Evolutionary conservation across 2,329 filamentous ascomycete genomes (phyloP).

Genomic region (Fusarium armeniacum): DNA sequence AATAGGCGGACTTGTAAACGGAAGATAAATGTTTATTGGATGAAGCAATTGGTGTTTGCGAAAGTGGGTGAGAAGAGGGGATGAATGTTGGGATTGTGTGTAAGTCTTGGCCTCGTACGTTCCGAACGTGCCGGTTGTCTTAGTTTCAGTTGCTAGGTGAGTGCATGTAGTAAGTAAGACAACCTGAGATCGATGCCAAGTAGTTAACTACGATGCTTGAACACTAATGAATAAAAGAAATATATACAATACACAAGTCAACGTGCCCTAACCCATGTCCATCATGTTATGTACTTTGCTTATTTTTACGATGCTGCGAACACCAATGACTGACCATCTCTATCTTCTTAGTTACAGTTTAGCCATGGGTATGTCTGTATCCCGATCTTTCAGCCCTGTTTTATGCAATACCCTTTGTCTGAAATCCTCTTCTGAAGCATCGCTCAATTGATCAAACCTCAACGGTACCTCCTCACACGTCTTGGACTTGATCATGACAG

Average conservation of each 20-base stretch:
- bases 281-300: not conserved
- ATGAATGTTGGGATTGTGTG: constrained; percentile 7
- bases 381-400: constrained; percentile 36
- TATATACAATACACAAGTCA: not conserved
- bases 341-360: constrained; percentile 49
- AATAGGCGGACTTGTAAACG: not conserved
- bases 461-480: constrained; percentile 64
- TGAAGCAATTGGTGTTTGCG: not conserved
- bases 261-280: not conserved
- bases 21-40: not conserved
- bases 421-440: constrained; percentile 61
- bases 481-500: constrained; percentile 64
- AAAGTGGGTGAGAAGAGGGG: not conserved
- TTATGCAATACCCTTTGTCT: constrained; percentile 55
- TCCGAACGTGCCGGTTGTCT: constrained; percentile 28
- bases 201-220: not conserved
- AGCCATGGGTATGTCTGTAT: constrained; percentile 32
- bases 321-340: not conserved
- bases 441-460: constrained; percentile 59
- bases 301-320: not conserved
- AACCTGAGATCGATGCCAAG: not conserved
- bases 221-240: not conserved
- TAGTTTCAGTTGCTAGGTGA: constrained; percentile 20
- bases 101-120: constrained; percentile 12
- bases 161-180: not conserved